These are phyloP conservation scores for Clonostachys byssicola DNA, from an alignment of 2,329 filamentous ascomycete species.

Conservation along the genomic window DNA sequence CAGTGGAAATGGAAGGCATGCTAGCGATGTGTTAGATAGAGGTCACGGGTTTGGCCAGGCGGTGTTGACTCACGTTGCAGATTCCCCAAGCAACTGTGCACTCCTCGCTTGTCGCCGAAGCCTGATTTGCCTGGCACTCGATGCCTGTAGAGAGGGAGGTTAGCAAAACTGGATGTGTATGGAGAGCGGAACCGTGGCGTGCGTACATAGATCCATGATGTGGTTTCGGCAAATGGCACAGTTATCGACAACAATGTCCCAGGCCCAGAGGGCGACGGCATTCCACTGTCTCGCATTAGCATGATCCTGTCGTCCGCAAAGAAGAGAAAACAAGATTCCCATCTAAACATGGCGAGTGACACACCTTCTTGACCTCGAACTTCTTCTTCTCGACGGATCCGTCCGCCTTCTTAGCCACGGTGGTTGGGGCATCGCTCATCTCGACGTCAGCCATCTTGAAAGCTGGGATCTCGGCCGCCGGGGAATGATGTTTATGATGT, in stretches of 20 bases:
- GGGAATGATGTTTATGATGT: too few relatives aligned
- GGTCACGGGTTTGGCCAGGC: background rate
- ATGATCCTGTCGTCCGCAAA: background rate
- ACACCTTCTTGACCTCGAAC: conserved; percentile 98
- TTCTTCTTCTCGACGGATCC: conserved; percentile 75
- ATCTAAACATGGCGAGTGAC: conserved; percentile 4
- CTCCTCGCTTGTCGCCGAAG: conserved; percentile 93
- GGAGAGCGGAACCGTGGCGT: background rate
- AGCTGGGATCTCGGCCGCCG: background rate
- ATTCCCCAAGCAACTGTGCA: conserved; percentile 99
- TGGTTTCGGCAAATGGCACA: conserved; percentile 99
- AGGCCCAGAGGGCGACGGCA: conserved; percentile 95
- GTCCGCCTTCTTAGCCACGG: conserved; percentile 49
- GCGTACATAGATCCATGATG: conserved; percentile 96
- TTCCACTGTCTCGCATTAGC: conserved; percentile 70
- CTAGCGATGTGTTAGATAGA: conserved; percentile 45
- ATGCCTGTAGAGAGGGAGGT: conserved; percentile 56
- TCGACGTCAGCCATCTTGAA: conserved; percentile 84
- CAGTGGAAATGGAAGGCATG: conserved; percentile 99
- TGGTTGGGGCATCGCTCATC: conserved; percentile 77
- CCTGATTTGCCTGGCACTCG: conserved; percentile 98
- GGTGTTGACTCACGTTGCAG: conserved; percentile 75
- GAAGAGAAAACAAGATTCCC: background rate
- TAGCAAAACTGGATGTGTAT: background rate
- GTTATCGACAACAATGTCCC: conserved; percentile 99